Conservation (phyloP, 2,329 filamentous ascomycete genomes). For the Cyphellophora europaea region DNA sequence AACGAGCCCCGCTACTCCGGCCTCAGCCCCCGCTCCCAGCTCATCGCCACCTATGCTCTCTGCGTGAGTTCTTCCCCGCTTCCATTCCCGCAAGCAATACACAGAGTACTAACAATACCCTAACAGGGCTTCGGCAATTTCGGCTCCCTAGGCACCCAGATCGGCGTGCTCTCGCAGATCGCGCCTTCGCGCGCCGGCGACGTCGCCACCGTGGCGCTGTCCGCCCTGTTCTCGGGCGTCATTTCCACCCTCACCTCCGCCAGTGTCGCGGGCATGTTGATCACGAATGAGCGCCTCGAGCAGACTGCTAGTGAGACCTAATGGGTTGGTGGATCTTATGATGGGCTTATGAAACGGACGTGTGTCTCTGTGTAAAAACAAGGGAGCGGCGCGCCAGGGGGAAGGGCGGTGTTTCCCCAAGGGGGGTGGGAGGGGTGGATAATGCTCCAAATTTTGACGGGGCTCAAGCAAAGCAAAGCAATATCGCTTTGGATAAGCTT, state of each 20-base stretch:
- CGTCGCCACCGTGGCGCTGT: constrained; percentile 65
- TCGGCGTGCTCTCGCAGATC: constrained; percentile 76
- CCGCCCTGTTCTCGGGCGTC: constrained; percentile 68
- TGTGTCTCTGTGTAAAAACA: too few species aligned
- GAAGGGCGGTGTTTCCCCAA: too few species aligned
- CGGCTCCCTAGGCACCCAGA: constrained; percentile 78
- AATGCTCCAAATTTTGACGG: too few species aligned
- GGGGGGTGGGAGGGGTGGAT: too few species aligned
- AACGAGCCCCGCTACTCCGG: constrained; percentile 41
- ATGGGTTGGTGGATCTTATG: too few species aligned
- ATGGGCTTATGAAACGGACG: too few species aligned
- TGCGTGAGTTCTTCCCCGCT: constrained; percentile 42
- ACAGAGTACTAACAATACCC: too few species aligned
- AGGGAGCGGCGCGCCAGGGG: too few species aligned
- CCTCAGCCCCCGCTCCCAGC: constrained; percentile 59
- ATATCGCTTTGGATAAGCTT: too few species aligned
- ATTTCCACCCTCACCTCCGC: constrained; percentile 72
- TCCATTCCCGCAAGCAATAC: neutral
- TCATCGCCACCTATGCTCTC: constrained; percentile 80
- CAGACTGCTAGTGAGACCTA: neutral
- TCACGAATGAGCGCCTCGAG: constrained; percentile 24
- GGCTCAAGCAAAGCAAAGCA: too few species aligned
- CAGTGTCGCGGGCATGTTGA: constrained; percentile 65
- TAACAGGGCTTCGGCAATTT: constrained; percentile 67
- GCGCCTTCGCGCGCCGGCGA: constrained; percentile 65